Conservation (phyloP, 139 green algal species). For the Desmodesmus armatus region DNA sequence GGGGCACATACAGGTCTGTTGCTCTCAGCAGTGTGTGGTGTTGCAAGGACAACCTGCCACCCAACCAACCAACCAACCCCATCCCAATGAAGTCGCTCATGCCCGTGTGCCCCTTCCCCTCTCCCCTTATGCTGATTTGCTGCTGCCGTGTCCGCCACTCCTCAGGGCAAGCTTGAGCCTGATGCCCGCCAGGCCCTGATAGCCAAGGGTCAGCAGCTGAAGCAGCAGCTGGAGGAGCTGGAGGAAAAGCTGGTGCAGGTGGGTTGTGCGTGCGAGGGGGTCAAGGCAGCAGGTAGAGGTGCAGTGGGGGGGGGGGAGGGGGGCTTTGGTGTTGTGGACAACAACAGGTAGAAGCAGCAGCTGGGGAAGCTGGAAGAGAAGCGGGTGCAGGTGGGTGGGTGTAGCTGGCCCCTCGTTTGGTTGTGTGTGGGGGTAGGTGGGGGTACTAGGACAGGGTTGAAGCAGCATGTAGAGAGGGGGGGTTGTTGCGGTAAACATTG, state of each 20-base stretch:
- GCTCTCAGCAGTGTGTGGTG: neutral
- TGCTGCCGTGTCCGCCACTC: neutral
- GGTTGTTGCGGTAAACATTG: neutral
- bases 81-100: too few relatives aligned
- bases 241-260: constrained; percentile 73
- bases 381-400: neutral
- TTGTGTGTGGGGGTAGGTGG: too few relatives aligned
- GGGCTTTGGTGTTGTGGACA: constrained; percentile 31
- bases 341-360: constrained; percentile 5
- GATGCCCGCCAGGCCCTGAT: constrained; percentile 81
- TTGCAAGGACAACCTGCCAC: neutral
- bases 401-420: too few relatives aligned
- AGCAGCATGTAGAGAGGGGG: too few relatives aligned
- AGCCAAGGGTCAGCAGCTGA: constrained; percentile 88
- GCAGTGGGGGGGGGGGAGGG: constrained; percentile 63
- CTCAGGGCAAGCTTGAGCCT: constrained; percentile 89
- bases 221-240: constrained; percentile 84
- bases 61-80: too few relatives aligned
- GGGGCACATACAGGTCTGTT: too few relatives aligned
- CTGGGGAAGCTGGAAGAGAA: neutral
- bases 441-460: too few relatives aligned
- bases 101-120: neutral
- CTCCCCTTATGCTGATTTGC: too few relatives aligned
- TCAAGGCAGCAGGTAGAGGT: constrained; percentile 67
- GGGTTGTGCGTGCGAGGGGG: neutral